phyloP scores from a whole-genome alignment of 2,329 filamentous ascomycete species.

The Neurospora sp. region DNA sequence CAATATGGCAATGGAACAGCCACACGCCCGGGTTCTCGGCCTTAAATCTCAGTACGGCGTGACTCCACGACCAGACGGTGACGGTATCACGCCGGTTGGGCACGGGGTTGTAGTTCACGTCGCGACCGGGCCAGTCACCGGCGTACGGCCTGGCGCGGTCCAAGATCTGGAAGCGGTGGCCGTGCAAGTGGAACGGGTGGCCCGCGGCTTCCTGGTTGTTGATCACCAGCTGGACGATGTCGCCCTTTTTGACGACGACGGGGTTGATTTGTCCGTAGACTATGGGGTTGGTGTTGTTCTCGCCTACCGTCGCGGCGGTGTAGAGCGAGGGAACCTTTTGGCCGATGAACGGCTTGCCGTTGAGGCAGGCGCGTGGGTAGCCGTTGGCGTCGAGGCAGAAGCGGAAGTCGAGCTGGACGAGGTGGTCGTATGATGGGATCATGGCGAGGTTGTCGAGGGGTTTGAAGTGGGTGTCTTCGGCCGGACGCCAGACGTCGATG shows the following conservation, averaged over 20 bases:
- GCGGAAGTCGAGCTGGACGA: slow-evolving; percentile 43
- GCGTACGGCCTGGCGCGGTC: slow-evolving; percentile 26
- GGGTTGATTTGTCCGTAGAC: slow-evolving; percentile 35
- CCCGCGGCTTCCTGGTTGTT: slow-evolving; percentile 38
- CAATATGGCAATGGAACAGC: slow-evolving; percentile 50
- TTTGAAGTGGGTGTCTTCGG: slow-evolving; percentile 51
- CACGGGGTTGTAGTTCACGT: slow-evolving; percentile 18
- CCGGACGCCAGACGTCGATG: slow-evolving; percentile 34
- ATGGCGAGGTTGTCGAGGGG: slow-evolving; percentile 43
- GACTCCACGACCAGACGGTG: slow-evolving; percentile 29
- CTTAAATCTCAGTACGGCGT: slow-evolving; percentile 40
- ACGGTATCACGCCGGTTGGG: slow-evolving; percentile 30
- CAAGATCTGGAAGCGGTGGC: slow-evolving; percentile 45
- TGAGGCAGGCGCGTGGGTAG: slow-evolving; percentile 52
- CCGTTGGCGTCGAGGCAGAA: slow-evolving; percentile 54
- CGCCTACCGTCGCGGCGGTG: slow-evolving; percentile 51
- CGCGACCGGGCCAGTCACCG: slow-evolving; percentile 27
- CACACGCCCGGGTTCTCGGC: slow-evolving; percentile 44
- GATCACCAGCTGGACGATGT: slow-evolving; percentile 36
- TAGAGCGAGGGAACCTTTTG: slow-evolving; percentile 64
- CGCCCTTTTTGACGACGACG: slow-evolving; percentile 27
- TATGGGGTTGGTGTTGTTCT: slow-evolving; percentile 28
- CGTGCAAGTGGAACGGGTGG: slow-evolving; percentile 45
- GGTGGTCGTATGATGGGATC: slow-evolving; percentile 42
- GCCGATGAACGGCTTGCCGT: slow-evolving; percentile 55